Percentiles rank a stretch among this genome's conserved stretches.
Evolutionary conservation across 2,329 filamentous ascomycete genomes (phyloP).

Genomic region (Chaetomiaceae sp.): DNA sequence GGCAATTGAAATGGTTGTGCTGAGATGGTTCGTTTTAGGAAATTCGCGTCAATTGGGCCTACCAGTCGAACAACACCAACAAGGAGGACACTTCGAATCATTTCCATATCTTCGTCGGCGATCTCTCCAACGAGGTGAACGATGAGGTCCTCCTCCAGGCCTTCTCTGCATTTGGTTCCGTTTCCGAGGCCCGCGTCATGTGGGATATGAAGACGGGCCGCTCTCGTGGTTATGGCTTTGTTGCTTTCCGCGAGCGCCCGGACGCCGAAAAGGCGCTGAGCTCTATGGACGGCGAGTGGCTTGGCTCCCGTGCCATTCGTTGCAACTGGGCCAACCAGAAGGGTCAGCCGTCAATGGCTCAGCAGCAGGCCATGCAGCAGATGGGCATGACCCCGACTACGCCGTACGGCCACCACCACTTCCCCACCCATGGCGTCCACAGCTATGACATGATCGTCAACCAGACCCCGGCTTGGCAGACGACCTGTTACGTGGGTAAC

Average conservation of each 20-base stretch:
- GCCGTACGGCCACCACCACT: slow-evolving; percentile 94
- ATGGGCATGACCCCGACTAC: slow-evolving; percentile 99
- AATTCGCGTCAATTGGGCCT: slow-evolving; percentile 99
- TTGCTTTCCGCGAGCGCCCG: slow-evolving; percentile 88
- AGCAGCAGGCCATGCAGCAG: slow-evolving; percentile 93
- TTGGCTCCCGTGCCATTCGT: slow-evolving; percentile 93
- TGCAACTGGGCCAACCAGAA: slow-evolving; percentile 99
- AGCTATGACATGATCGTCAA: slow-evolving; percentile 96
- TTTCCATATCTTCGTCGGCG: slow-evolving; percentile 98
- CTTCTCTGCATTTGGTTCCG: slow-evolving; percentile 90
- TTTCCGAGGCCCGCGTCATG: slow-evolving; percentile 98
- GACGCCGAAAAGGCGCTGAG: slow-evolving; percentile 95
- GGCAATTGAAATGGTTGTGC: background rate
- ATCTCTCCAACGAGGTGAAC: slow-evolving; percentile 97
- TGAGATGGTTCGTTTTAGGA: slow-evolving; percentile 48
- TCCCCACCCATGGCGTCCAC: slow-evolving; percentile 92
- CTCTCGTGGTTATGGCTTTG: slow-evolving; percentile 95
- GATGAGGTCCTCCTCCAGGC: slow-evolving; percentile 91
- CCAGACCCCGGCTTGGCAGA: slow-evolving; percentile 97
- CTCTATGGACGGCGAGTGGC: slow-evolving; percentile 99
- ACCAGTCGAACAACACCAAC: slow-evolving; percentile 88
- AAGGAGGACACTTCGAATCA: slow-evolving; percentile 98
- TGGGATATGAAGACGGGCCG: slow-evolving; percentile 99
- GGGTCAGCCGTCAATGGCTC: slow-evolving; percentile 96
- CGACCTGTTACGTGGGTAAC: slow-evolving; percentile 96